These are phyloP conservation scores for Mycena latifolia DNA, from an alignment of 768 basidiomycete species.

Conservation along the genomic window DNA sequence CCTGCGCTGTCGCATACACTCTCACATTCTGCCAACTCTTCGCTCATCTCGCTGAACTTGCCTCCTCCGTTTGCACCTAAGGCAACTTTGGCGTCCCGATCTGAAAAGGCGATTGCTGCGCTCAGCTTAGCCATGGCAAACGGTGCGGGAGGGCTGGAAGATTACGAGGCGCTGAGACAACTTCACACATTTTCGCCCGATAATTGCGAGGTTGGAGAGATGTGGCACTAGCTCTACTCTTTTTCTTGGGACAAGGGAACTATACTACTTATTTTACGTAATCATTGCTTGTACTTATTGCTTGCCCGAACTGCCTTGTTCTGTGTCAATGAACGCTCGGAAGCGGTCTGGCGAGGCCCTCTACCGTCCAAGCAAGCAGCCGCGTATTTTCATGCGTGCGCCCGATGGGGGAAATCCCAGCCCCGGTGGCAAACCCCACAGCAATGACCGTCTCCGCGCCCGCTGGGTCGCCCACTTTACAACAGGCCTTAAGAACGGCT, in stretches of 20 bases:
- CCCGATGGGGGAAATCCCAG: conserved; percentile 21
- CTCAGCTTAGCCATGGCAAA: conserved; percentile 72
- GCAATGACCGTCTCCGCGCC: conserved; percentile 23
- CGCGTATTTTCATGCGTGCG: conserved; percentile 24
- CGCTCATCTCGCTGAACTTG: conserved; percentile 51
- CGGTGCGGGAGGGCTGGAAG: conserved; percentile 70
- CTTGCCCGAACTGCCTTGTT: too few relatives aligned
- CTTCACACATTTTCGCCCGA: conserved; percentile 51
- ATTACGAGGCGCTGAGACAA: conserved; percentile 63
- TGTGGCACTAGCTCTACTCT: conserved; percentile 61
- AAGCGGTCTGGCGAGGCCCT: conserved; percentile 21
- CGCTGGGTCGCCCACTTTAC: conserved; percentile 32
- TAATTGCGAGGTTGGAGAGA: conserved; percentile 65
- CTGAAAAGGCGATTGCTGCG: conserved; percentile 73
- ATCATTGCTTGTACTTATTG: neutral
- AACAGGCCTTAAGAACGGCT: conserved; percentile 25
- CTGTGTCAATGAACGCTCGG: conserved; percentile 19
- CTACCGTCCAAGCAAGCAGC: conserved; percentile 25
- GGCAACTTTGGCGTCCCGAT: conserved; percentile 52
- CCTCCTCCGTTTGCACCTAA: conserved; percentile 34
- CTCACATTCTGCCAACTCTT: conserved; percentile 54
- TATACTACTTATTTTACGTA: conserved; percentile 1
- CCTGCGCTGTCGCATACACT: conserved; percentile 52
- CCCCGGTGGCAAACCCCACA: conserved; percentile 22
- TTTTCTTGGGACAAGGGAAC: conserved; percentile 4